phyloP scores from a whole-genome alignment of 1,284 basidiomycete species.

The Marasmius sp. region DNA sequence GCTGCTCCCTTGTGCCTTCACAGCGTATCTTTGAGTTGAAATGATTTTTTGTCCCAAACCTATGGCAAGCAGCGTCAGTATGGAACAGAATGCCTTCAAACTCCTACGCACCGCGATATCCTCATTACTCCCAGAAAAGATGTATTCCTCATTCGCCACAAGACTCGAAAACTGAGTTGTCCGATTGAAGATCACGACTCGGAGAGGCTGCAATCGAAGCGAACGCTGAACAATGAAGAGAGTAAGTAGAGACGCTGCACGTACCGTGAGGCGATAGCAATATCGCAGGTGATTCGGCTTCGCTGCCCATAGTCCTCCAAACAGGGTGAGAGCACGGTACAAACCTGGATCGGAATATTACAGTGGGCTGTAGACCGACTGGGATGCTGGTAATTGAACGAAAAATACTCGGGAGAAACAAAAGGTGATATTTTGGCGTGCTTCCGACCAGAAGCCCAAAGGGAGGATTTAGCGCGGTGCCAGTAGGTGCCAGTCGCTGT shows the following conservation, averaged over 20 bases:
- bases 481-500: too few species aligned
- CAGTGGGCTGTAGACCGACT: too few species aligned
- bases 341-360: background rate
- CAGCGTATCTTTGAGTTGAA: constrained; percentile 72
- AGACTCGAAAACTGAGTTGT: constrained; percentile 64
- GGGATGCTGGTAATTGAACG: too few species aligned
- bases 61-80: constrained; percentile 2
- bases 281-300: background rate
- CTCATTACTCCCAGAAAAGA: constrained; percentile 80
- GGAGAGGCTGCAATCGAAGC: constrained; percentile 48
- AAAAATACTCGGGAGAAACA: too few species aligned
- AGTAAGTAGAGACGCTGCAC: background rate
- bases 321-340: background rate
- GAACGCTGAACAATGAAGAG: background rate
- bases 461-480: too few species aligned
- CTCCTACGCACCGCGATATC: constrained; percentile 67
- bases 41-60: constrained; percentile 71
- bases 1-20: constrained; percentile 86
- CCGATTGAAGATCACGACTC: constrained; percentile 47
- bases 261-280: background rate
- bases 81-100: background rate
- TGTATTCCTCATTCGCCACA: constrained; percentile 68
- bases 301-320: background rate
- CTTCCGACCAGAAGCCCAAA: too few species aligned
- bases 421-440: too few species aligned